These are phyloP conservation scores for Chlorella sp. DNA, from an alignment of 139 green algal species.

Conservation along the genomic window DNA sequence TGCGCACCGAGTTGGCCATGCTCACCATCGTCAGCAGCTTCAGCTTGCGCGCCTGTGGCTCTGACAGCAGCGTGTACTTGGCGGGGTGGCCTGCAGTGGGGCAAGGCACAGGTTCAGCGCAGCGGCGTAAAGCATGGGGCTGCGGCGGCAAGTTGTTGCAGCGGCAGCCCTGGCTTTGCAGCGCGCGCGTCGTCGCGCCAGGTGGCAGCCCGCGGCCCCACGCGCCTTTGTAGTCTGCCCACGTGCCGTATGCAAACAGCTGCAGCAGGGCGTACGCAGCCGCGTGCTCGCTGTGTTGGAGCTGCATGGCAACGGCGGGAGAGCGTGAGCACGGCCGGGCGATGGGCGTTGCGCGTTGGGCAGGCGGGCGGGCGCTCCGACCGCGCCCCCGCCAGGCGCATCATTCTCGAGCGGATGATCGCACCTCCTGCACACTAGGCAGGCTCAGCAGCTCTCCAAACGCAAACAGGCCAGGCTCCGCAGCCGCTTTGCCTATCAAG, in stretches of 20 bases:
- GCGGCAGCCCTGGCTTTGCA: too few species aligned
- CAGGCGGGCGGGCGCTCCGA: not conserved
- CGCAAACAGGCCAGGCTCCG: conserved; percentile 80
- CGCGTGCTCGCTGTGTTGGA: conserved; percentile 44
- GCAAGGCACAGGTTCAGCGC: too few species aligned
- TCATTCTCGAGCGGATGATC: not conserved
- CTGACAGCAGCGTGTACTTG: conserved; percentile 33
- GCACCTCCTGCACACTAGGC: conserved; percentile 72
- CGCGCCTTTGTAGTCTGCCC: conserved; percentile 75
- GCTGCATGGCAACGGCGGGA: conserved; percentile 30
- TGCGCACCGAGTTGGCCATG: conserved; percentile 44
- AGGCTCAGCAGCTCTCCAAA: conserved; percentile 89
- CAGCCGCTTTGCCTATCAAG: conserved; percentile 72
- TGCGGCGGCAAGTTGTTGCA: too few species aligned
- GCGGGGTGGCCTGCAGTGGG: conserved; percentile 3
- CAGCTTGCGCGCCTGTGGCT: conserved; percentile 78
- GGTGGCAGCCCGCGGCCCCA: not conserved
- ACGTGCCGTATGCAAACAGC: conserved; percentile 87
- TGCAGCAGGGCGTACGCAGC: conserved; percentile 55
- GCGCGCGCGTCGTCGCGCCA: too few species aligned
- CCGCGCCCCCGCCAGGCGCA: too few species aligned
- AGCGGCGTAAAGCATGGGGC: too few species aligned
- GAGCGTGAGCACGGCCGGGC: not conserved
- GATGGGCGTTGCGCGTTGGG: not conserved
- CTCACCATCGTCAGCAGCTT: conserved; percentile 83